Percentiles rank a stretch among this genome's conserved stretches.
phyloP scores from a whole-genome alignment of 228 moss, liverwort and hornwort genomes.

The Sphagnum magellanicum region DNA sequence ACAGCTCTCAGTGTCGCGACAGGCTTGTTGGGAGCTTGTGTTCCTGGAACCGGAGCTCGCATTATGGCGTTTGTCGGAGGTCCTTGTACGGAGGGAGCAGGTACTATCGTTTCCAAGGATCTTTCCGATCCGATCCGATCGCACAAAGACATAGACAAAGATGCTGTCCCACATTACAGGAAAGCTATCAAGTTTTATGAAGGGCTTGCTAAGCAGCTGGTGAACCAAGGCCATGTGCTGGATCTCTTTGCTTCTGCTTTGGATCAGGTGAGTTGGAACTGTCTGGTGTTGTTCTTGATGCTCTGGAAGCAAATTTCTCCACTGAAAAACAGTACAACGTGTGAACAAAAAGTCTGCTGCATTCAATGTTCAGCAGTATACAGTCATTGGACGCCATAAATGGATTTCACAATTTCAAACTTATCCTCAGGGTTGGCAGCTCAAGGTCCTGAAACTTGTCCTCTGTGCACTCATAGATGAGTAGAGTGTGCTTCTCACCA shows the following conservation, averaged over 20 bases:
- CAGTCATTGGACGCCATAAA: too few species aligned
- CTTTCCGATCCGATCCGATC: constrained; percentile 87
- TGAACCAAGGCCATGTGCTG: constrained; percentile 93
- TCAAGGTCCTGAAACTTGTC: too few species aligned
- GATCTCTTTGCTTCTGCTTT: constrained; percentile 94
- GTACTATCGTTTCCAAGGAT: constrained; percentile 86
- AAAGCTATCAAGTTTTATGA: constrained; percentile 95
- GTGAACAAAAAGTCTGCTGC: too few species aligned
- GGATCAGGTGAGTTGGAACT: constrained; percentile 55
- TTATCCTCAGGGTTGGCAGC: too few species aligned
- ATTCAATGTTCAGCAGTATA: too few species aligned
- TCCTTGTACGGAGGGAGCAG: constrained; percentile 91
- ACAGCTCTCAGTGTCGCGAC: constrained; percentile 85
- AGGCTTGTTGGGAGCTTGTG: constrained; percentile 86
- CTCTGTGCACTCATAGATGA: too few species aligned
- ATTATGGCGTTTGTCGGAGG: constrained; percentile 95
- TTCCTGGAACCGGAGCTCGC: constrained; percentile 96
- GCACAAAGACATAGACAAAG: constrained; percentile 94
- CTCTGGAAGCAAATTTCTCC: too few species aligned
- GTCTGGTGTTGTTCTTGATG: too few species aligned
- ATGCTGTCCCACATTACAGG: constrained; percentile 74
- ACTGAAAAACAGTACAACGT: too few species aligned
- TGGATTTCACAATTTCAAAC: too few species aligned
- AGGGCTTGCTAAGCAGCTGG: constrained; percentile 84
- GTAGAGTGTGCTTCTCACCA: too few species aligned